Conservation (phyloP, 2,329 filamentous ascomycete genomes). For the Aspergillus nomiae region DNA sequence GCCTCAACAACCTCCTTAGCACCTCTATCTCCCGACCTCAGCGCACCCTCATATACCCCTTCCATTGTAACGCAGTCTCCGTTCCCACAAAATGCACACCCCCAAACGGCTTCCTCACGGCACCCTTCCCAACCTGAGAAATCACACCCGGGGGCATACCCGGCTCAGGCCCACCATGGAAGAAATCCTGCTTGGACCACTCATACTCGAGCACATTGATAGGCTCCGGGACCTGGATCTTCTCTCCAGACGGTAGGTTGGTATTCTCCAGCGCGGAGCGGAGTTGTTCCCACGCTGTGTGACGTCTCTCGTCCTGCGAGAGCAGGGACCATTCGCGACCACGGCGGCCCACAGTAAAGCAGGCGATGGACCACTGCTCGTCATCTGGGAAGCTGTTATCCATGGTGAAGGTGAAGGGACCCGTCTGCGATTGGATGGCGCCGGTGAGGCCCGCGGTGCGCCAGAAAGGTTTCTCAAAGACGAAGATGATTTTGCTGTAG, state of each 20-base stretch:
- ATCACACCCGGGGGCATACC: neutral
- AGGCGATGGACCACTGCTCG: constrained; percentile 37
- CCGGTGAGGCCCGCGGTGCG: constrained; percentile 47
- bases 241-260: neutral
- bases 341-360: constrained; percentile 42
- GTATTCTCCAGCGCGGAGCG: neutral
- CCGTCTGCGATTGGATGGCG: constrained; percentile 46
- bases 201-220: neutral
- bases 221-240: neutral
- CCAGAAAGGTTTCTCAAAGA: constrained; percentile 51
- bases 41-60: constrained; percentile 29
- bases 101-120: constrained; percentile 15
- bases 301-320: neutral
- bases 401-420: constrained; percentile 49
- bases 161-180: neutral
- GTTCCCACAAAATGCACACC: constrained; percentile 28
- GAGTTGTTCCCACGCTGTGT: neutral
- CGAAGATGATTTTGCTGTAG: constrained; percentile 34
- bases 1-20: neutral
- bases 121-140: neutral
- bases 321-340: constrained; percentile 34
- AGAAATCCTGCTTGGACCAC: neutral
- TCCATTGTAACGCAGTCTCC: constrained; percentile 24
- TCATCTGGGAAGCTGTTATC: constrained; percentile 43
- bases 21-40: constrained; percentile 23